Evolutionary conservation across 2,329 filamentous ascomycete genomes (phyloP).

Genomic region (Neonectria neomacrospora): DNA sequence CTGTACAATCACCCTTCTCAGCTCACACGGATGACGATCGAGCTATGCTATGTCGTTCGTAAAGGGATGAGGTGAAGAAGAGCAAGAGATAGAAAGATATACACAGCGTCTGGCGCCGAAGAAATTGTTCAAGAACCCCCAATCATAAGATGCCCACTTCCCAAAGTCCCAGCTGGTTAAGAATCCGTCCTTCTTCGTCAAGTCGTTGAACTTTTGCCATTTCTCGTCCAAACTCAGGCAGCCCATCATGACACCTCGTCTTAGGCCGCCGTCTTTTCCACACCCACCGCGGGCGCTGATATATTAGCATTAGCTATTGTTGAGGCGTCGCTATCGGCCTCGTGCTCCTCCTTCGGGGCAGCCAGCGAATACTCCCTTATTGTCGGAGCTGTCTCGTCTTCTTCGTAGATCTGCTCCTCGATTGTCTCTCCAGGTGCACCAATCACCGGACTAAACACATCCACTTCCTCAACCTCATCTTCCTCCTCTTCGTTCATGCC

Average conservation of each 20-base stretch:
- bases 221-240: slow-evolving; percentile 2
- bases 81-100: slow-evolving; percentile 26
- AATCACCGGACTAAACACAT: slow-evolving; percentile 66
- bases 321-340: slow-evolving; percentile 8
- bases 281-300: slow-evolving; percentile 15
- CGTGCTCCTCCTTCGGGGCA: slow-evolving; percentile 28
- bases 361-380: slow-evolving; percentile 29
- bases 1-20: slow-evolving; percentile 26
- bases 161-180: slow-evolving; percentile 30
- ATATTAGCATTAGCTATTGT: slow-evolving; percentile 22
- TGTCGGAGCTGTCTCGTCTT: slow-evolving; percentile 47
- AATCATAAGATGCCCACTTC: slow-evolving; percentile 25
- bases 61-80: slow-evolving; percentile 5
- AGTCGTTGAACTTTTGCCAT: slow-evolving; percentile 36
- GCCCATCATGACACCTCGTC: background rate
- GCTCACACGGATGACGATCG: slow-evolving; percentile 14
- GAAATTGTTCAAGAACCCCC: slow-evolving; percentile 28
- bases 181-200: slow-evolving; percentile 39
- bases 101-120: slow-evolving; percentile 26
- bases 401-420: slow-evolving; percentile 60
- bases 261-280: slow-evolving; percentile 25
- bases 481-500: slow-evolving; percentile 52
- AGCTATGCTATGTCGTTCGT: slow-evolving; percentile 25
- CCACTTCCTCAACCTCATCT: slow-evolving; percentile 67
- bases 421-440: slow-evolving; percentile 56